Conservation (phyloP, 305 asterid species). For the Andrographis paniculata region DNA sequence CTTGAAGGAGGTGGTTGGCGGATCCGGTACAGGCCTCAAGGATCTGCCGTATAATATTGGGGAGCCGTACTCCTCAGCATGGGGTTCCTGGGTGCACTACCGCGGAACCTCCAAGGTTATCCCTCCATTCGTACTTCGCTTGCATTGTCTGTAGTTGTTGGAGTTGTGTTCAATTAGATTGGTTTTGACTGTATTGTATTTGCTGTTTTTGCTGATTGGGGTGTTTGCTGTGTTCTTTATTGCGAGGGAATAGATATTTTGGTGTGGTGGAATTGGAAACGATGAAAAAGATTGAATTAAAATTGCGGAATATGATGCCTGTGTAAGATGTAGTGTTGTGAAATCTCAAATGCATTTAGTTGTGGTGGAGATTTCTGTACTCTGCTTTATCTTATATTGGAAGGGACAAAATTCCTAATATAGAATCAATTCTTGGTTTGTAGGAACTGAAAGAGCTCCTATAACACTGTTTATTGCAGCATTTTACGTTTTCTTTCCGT, state of each 20-base stretch:
- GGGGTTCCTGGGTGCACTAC: constrained; percentile 98
- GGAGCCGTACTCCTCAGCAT: constrained; percentile 91
- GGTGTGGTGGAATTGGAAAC: constrained; percentile 12
- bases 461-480: constrained; percentile 4
- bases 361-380: constrained; percentile 6
- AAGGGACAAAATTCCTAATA: neutral
- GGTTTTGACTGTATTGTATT: neutral
- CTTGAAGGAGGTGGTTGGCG: constrained; percentile 88
- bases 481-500: no score
- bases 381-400: constrained; percentile 1
- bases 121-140: constrained; percentile 9
- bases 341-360: constrained; percentile 1
- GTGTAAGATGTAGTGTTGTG: constrained; percentile 4
- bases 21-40: constrained; percentile 90
- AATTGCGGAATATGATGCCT: constrained; percentile 7
- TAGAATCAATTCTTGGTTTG: constrained; percentile 11
- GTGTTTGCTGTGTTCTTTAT: neutral
- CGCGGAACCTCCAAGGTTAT: constrained; percentile 90
- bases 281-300: constrained; percentile 8
- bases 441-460: no score
- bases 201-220: no score
- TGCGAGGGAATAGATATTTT: constrained; percentile 2
- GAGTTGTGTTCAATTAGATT: constrained; percentile 7
- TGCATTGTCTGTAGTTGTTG: constrained; percentile 11
- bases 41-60: constrained; percentile 96